Percentiles rank a stretch among this genome's conserved stretches.
These are phyloP conservation scores for Talaromyces atroroseus DNA, from an alignment of 2,329 filamentous ascomycete species.

Conservation along the genomic window DNA sequence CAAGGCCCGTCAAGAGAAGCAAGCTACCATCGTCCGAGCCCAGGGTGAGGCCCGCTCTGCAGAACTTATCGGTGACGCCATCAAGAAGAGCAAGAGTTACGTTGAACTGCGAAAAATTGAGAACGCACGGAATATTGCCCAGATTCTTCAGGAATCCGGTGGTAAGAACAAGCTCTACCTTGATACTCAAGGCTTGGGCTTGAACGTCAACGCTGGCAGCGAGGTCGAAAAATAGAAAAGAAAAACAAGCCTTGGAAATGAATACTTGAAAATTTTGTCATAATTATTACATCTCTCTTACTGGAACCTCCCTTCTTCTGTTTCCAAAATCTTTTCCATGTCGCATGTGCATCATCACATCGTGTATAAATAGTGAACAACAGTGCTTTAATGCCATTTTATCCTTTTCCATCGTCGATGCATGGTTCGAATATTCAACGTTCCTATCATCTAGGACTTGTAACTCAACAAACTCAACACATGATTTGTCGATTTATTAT, in stretches of 20 bases:
- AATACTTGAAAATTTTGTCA: background rate
- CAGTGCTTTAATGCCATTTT: conserved; percentile 13
- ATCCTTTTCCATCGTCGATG: background rate
- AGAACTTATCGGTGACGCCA: conserved; percentile 95
- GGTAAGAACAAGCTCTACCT: conserved; percentile 88
- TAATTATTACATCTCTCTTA: background rate
- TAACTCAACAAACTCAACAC: no score
- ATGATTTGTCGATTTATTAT: background rate
- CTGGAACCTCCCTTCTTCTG: conserved; percentile 1
- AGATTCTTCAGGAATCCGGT: conserved; percentile 75
- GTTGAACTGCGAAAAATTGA: conserved; percentile 97
- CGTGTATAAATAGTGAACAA: conserved; percentile 14
- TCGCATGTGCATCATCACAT: conserved; percentile 5
- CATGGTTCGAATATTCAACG: no score
- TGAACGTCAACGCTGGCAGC: conserved; percentile 63
- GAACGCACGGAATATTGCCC: conserved; percentile 86
- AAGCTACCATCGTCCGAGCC: conserved; percentile 95
- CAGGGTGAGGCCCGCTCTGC: conserved; percentile 98
- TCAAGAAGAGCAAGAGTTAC: conserved; percentile 98
- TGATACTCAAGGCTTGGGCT: conserved; percentile 80
- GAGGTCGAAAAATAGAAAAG: conserved; percentile 12
- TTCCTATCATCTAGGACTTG: no score
- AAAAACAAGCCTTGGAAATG: background rate
- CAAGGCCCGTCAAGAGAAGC: conserved; percentile 98
- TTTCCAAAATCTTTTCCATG: conserved; percentile 4